Evolutionary conservation across 345 rosid species (phyloP).

Genomic region (Dimocarpus longan): DNA sequence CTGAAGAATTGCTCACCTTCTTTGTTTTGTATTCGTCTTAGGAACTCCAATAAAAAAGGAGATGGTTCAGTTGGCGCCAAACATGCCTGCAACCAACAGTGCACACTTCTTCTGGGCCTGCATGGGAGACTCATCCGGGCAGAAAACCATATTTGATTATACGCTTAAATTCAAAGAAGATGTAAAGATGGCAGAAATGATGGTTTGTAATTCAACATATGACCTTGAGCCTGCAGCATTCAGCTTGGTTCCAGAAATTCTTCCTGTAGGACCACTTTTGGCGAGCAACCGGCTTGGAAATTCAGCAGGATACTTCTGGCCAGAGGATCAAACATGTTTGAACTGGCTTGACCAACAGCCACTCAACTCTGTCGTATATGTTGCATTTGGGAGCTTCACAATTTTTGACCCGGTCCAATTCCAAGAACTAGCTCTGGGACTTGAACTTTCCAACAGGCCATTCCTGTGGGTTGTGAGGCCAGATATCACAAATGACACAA

Average conservation of each 20-base stretch:
- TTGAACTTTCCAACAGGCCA: slow-evolving; percentile 23
- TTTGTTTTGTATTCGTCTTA: neutral
- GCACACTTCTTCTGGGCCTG: neutral
- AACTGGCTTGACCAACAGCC: neutral
- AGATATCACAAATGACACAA: neutral
- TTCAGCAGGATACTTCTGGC: neutral
- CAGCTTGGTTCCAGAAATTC: neutral
- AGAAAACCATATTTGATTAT: neutral
- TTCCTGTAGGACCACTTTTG: neutral
- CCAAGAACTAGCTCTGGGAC: neutral
- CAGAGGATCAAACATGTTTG: neutral
- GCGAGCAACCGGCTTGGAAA: neutral
- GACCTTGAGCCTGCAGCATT: slow-evolving; percentile 19
- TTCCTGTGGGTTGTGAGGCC: slow-evolving; percentile 10
- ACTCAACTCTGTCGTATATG: neutral
- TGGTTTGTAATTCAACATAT: slow-evolving; percentile 26
- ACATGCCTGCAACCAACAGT: neutral
- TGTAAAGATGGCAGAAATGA: neutral
- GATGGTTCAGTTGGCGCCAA: neutral
- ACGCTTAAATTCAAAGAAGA: neutral
- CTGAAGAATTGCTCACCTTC: no score
- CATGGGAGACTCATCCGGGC: neutral
- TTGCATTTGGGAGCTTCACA: neutral
- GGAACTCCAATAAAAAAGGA: neutral
- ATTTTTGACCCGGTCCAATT: neutral